Evolutionary conservation across 768 basidiomycete species (phyloP), one percentile per base, ranked within the genome.

Genomic region (Phylloporus sp.): DNA sequence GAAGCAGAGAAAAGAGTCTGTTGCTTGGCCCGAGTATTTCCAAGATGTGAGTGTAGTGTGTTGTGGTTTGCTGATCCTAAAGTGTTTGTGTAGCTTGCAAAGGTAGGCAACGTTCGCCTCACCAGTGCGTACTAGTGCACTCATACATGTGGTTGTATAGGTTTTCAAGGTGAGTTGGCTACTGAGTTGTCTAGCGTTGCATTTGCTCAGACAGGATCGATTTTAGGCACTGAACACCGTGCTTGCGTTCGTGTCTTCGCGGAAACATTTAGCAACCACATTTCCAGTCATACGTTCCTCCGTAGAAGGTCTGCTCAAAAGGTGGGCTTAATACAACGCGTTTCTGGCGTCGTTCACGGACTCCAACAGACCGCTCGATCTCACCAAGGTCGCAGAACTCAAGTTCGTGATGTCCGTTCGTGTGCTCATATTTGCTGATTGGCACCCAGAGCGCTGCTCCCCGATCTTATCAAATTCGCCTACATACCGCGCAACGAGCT

Each of bases 201-300:
- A 16, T 6, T 24, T 34, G n/a, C 28, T 32, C 10, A 47, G 16
- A 16, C 26, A 22, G 32, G 27, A 4, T 44, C 11, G 16, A 50
- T 6, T 15, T 34, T 45, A 95, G 89, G 89, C 91, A 10, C 72
- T 95, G 42, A 95, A 94, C 59, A 91, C 91, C 13, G 89, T 95
- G 5, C 78, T 94, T 35, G 91, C 88, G 0, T 95, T 95, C 61
- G 78, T 91, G 34, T 88, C 89, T 3, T 84, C 89, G 0, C 77
- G 89, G 54, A 88, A 89, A 57, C 81, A 88, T 56, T 67, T 95
- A 29, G 87, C 90, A 7, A 84, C 81, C 7, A 93, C 89, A 0
- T 95, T 93, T 60, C 74, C 82, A 6, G 78, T 82, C 4, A 76
- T 94, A 23, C 78, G 86, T 38, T 76, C 79, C 13, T 90, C 89